These are phyloP conservation scores for Eruca vesicaria DNA, from an alignment of 441 rosid genomes.

Conservation along the genomic window DNA sequence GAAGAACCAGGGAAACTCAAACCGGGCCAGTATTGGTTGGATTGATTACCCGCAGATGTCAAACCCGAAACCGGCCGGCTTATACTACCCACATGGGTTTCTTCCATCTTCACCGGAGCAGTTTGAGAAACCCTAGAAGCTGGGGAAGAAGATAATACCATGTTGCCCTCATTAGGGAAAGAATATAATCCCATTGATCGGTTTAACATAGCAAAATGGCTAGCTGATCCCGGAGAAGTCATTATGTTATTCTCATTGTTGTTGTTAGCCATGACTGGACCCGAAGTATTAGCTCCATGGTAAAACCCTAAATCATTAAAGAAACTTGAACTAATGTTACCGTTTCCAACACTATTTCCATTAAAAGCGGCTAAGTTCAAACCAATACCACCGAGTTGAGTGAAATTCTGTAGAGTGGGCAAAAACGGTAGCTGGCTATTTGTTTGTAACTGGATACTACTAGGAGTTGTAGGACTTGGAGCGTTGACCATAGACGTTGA, in stretches of 20 bases:
- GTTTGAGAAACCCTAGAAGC: constrained; percentile 33
- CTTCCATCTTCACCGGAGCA: constrained; percentile 32
- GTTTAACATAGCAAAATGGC: constrained; percentile 22
- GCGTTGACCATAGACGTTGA: constrained; percentile 31
- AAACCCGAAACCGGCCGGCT: constrained; percentile 23
- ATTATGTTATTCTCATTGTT: constrained; percentile 21
- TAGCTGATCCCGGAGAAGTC: constrained; percentile 34
- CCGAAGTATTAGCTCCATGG: constrained; percentile 33
- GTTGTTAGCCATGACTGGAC: constrained; percentile 25
- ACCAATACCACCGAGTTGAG: constrained; percentile 36
- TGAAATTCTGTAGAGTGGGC: constrained; percentile 34
- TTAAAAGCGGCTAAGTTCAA: constrained; percentile 31
- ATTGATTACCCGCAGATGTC: constrained; percentile 27
- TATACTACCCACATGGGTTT: constrained; percentile 13
- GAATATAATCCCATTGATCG: constrained; percentile 33
- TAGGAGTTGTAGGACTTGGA: constrained; percentile 19
- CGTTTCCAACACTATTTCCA: constrained; percentile 25
- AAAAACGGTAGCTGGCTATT: constrained; percentile 30
- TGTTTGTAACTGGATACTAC: constrained; percentile 18
- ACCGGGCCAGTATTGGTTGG: constrained; percentile 36
- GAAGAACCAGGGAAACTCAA: constrained; percentile 26
- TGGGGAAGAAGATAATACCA: constrained; percentile 12
- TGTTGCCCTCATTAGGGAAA: constrained; percentile 29
- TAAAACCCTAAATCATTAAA: constrained; percentile 30
- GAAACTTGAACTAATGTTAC: constrained; percentile 32